Evolutionary conservation across 2,329 filamentous ascomycete genomes (phyloP).

Genomic region (Aspergillus sp.): DNA sequence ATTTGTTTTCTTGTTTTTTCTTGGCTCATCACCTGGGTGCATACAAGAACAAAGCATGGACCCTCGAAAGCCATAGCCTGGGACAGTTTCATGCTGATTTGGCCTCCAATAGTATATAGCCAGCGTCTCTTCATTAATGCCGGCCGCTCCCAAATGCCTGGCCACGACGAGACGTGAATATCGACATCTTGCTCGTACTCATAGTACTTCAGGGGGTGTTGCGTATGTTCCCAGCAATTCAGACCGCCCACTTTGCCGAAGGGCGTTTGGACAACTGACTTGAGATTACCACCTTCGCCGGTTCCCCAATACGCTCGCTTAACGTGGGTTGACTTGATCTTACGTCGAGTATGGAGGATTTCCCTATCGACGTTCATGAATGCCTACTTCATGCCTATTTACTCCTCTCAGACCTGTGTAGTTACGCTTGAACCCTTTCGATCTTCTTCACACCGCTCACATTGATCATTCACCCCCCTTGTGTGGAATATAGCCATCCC

Average conservation of each 20-base stretch:
- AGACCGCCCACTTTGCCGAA: slow-evolving; percentile 22
- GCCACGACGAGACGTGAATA: slow-evolving; percentile 41
- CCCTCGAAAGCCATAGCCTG: slow-evolving; percentile 1
- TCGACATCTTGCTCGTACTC: slow-evolving; percentile 33
- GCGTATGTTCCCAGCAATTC: slow-evolving; percentile 41
- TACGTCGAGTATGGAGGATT: slow-evolving; percentile 33
- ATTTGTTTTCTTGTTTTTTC: too few species aligned
- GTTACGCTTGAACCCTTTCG: too few species aligned
- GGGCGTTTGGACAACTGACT: slow-evolving; percentile 31
- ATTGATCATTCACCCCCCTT: too few species aligned
- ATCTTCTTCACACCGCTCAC: too few species aligned
- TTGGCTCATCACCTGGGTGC: slow-evolving; percentile 2
- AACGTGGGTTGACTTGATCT: slow-evolving; percentile 44
- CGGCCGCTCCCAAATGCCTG: slow-evolving; percentile 13
- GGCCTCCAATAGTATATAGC: not conserved
- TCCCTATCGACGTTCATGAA: slow-evolving; percentile 35
- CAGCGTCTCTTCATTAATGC: not conserved
- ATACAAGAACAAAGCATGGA: slow-evolving; percentile 2
- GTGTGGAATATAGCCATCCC: too few species aligned
- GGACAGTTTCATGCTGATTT: not conserved
- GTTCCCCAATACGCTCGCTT: slow-evolving; percentile 41
- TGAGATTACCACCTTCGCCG: slow-evolving; percentile 20
- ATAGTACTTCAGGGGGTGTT: slow-evolving; percentile 40
- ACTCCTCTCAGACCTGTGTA: too few species aligned
- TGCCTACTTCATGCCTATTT: slow-evolving; percentile 38